Evolutionary conservation across 1,139 yeast species (phyloP).

Genomic region (Pichia sp.): DNA sequence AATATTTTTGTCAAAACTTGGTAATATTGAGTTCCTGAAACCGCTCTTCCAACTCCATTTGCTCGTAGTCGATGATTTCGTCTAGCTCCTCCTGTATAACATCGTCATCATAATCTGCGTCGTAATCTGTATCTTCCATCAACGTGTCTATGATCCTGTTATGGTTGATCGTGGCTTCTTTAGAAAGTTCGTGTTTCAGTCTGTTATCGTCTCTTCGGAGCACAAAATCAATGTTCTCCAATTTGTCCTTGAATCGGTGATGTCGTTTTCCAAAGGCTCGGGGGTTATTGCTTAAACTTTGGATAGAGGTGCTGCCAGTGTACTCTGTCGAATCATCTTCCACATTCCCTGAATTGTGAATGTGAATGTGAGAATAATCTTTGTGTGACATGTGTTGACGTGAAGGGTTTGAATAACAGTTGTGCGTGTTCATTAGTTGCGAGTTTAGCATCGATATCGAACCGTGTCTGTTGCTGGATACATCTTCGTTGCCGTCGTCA

Average conservation of each 20-base stretch:
- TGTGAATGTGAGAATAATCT: neutral
- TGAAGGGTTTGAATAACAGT: too few species aligned
- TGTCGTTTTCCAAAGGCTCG: neutral
- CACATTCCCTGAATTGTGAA: neutral
- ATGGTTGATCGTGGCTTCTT: conserved; percentile 14
- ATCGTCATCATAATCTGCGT: conserved; percentile 14
- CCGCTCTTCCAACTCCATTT: conserved; percentile 10
- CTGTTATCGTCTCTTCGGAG: conserved; percentile 14
- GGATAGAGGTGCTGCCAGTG: neutral
- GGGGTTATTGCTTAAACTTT: too few species aligned
- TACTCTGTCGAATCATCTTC: neutral
- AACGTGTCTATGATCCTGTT: conserved; percentile 12
- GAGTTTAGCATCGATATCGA: conserved; percentile 5
- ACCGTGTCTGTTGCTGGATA: neutral
- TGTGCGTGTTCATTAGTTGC: neutral
- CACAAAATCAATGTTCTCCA: conserved; percentile 1
- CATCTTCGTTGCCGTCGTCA: neutral
- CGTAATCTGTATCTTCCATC: conserved; percentile 27
- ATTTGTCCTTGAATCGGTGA: neutral
- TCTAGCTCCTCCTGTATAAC: neutral
- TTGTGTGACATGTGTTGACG: neutral
- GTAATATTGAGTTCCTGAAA: conserved; percentile 2
- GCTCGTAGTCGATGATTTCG: conserved; percentile 17
- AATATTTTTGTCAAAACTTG: neutral
- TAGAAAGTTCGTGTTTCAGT: conserved; percentile 9